Base-by-base conservation (phyloP, 1,284 basidiomycete genomes). In the Sutorius eximius region DNA sequence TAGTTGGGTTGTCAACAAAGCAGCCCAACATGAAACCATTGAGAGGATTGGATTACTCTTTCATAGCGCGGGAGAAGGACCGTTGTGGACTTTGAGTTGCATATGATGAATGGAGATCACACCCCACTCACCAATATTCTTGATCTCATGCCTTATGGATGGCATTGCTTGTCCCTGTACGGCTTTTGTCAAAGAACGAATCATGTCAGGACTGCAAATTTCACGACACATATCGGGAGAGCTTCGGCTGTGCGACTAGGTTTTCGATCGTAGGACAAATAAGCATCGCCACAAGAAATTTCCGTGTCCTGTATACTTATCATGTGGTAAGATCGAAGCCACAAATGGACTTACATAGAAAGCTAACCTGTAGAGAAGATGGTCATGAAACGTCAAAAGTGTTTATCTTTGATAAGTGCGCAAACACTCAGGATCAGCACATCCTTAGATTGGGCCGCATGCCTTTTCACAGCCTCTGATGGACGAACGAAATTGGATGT, bases 391-490 rank as follows among this genome's bases (percentile, higher is more conserved):
- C n/a, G 38, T 12, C 30, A 7, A 34, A 38, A 24, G 22, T 44
- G 40, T 48, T 34, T 45, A 50, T 50, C 32, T n/a, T 40, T 24
- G 46, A 45, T 34, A 15, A n/a, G 22, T 20, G 24, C 36, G 40
- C 27, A 45, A 33, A 32, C 49, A 34, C 49, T 16, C 37, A 34
- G 41, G 20, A 53, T 45, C 20, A 15, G 24, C 13, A 10, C 34
- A 51, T 34, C 41, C 22, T 48, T 10, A 36, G n/a, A 37, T 29
- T 15, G 22, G 15, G 11, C 20, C 4, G 18, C 5, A 22, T 37
- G 24, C 55, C 40, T 29, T 47, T 52, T 45, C 49, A 37, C 49
- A 27, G 38, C 46, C 2, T 27, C 45, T 52, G n/a, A 15, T 12
- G 46, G 46, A 46, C 16, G 13, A 37, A 34, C 42, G 38, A 32